A percentile compares a stretch with the other conserved stretches of the same genome.
Conservation (phyloP, 768 basidiomycete genomes). For the Boletus speciosus region DNA sequence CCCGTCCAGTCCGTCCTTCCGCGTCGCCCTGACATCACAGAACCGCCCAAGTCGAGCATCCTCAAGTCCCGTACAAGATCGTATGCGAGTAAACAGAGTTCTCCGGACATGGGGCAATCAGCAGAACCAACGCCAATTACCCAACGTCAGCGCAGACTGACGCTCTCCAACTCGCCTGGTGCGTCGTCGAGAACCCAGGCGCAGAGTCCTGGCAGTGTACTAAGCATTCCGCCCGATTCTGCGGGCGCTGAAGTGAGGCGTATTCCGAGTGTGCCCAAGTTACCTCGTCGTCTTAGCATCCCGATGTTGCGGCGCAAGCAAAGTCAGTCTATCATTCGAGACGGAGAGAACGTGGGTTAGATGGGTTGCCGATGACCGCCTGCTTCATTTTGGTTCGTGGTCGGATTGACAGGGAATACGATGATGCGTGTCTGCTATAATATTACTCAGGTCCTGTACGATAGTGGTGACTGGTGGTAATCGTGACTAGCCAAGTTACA, state of each 20-base stretch:
- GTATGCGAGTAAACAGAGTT: conserved; percentile 3
- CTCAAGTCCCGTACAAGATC: conserved; percentile 13
- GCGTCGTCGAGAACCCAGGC: neutral
- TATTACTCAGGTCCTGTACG: neutral
- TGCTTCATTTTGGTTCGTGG: neutral
- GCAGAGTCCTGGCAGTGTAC: neutral
- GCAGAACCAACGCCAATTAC: neutral
- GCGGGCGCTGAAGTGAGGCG: conserved; percentile 7
- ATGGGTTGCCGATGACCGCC: neutral
- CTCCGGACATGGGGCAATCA: neutral
- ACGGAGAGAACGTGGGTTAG: neutral
- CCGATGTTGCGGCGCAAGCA: conserved; percentile 29
- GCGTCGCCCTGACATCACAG: conserved; percentile 3
- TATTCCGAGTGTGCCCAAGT: conserved; percentile 20
- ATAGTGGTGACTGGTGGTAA: neutral
- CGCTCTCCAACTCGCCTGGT: conserved; percentile 16
- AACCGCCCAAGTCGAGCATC: conserved; percentile 12
- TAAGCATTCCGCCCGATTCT: neutral
- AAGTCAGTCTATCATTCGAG: conserved; percentile 8
- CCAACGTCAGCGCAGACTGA: conserved; percentile 18
- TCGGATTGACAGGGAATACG: neutral
- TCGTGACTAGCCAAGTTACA: neutral
- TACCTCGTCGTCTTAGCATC: conserved; percentile 29
- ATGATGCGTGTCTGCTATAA: neutral
- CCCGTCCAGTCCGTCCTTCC: neutral